A percentile compares a stretch with the other conserved stretches of the same genome.
These are phyloP conservation scores for Trypanosoma vivax DNA, from an alignment of 208 protist species.

Conservation along the genomic window DNA sequence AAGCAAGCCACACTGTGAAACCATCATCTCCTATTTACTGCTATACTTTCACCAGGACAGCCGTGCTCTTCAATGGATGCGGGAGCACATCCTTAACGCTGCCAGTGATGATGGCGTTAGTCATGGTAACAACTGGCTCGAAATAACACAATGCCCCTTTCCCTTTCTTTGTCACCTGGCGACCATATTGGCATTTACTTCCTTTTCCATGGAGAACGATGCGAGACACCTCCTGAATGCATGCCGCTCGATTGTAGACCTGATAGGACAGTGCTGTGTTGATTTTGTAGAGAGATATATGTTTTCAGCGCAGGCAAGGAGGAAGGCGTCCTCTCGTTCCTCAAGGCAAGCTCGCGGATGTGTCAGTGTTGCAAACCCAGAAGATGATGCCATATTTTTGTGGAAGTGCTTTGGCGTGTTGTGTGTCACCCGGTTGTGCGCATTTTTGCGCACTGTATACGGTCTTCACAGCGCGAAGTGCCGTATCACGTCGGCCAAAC, in stretches of 20 bases:
- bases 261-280: conserved; percentile 41
- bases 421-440: conserved; percentile 30
- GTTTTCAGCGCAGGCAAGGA: not conserved
- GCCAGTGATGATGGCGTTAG: not conserved
- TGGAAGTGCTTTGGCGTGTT: conserved; percentile 54
- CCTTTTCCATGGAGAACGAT: conserved; percentile 53
- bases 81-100: conserved; percentile 8
- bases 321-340: not conserved
- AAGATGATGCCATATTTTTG: conserved; percentile 11
- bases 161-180: conserved; percentile 58
- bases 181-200: conserved; percentile 37
- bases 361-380: conserved; percentile 2
- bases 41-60: conserved; percentile 65
- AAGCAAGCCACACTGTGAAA: conserved; percentile 49
- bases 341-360: not conserved
- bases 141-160: conserved; percentile 17
- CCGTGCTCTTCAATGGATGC: conserved; percentile 40
- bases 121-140: not conserved
- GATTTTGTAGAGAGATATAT: conserved; percentile 25
- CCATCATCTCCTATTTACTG: conserved; percentile 44
- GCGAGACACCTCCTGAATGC: conserved; percentile 46
- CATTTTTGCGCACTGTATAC: conserved; percentile 37
- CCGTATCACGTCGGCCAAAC: not conserved
- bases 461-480: conserved; percentile 19
- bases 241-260: conserved; percentile 50